These are phyloP conservation scores for Sclerotinia minor DNA, from an alignment of 2,329 filamentous ascomycete genomes.

Conservation along the genomic window DNA sequence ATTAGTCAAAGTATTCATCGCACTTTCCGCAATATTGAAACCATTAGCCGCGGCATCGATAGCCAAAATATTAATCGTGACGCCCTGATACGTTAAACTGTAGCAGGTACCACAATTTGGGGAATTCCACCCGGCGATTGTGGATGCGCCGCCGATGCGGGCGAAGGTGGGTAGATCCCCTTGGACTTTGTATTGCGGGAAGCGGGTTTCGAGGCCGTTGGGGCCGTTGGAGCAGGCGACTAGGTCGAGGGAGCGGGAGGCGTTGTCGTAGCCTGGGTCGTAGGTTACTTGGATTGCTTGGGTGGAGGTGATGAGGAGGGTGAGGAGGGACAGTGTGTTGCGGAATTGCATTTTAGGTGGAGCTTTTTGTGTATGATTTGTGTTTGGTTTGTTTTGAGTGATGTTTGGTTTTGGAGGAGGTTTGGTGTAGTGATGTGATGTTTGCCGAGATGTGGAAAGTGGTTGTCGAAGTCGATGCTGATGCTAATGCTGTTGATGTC, in stretches of 20 bases:
- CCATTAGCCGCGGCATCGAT: conserved; percentile 54
- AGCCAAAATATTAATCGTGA: conserved; percentile 55
- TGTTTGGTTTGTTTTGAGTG: not conserved
- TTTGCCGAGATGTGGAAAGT: conserved; percentile 4
- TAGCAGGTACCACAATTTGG: conserved; percentile 60
- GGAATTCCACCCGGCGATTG: conserved; percentile 55
- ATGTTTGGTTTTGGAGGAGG: not conserved
- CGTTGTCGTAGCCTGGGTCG: conserved; percentile 71
- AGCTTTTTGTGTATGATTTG: not conserved
- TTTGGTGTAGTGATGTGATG: conserved; percentile 8
- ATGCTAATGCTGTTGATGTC: not conserved
- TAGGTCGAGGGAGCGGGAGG: conserved; percentile 52
- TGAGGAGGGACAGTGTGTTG: conserved; percentile 45
- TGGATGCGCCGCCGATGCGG: conserved; percentile 56
- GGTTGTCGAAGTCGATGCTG: conserved; percentile 3
- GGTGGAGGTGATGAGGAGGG: conserved; percentile 42
- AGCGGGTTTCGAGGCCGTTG: conserved; percentile 63
- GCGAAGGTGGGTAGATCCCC: conserved; percentile 53
- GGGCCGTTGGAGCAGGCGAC: conserved; percentile 68
- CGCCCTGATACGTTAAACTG: conserved; percentile 53
- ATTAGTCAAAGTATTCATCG: conserved; percentile 58
- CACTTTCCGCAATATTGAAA: conserved; percentile 57
- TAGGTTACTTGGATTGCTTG: conserved; percentile 59
- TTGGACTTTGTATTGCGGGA: conserved; percentile 49
- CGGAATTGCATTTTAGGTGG: conserved; percentile 48